phyloP scores from a whole-genome alignment of 257 asterid species.

The Capsicum baccatum region DNA sequence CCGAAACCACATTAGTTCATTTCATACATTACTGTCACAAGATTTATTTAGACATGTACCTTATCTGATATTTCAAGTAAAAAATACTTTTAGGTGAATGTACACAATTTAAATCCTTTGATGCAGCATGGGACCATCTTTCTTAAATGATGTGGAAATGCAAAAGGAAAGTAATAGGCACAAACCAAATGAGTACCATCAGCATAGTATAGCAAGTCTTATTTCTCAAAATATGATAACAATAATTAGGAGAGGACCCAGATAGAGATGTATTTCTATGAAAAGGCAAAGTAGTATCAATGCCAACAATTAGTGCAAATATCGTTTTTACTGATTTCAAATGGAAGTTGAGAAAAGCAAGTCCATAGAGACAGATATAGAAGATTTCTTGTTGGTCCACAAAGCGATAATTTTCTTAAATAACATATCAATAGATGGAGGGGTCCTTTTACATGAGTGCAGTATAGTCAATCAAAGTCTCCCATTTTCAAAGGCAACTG shows the following conservation, averaged over 20 bases:
- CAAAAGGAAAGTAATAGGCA: neutral
- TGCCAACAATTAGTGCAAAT: conserved; percentile 33
- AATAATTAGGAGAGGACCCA: conserved; percentile 44
- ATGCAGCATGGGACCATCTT: conserved; percentile 17
- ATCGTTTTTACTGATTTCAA: conserved; percentile 45
- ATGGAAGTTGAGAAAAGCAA: conserved; percentile 44
- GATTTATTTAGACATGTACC: neutral
- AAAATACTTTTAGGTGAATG: neutral
- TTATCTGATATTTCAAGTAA: neutral
- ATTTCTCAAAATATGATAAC: conserved; percentile 22
- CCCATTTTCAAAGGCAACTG: conserved; percentile 19
- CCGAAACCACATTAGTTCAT: neutral
- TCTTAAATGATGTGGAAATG: conserved; percentile 17
- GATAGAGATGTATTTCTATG: conserved; percentile 35
- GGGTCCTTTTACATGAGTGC: conserved; percentile 21
- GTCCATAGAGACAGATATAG: conserved; percentile 26
- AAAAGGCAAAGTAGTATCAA: conserved; percentile 44
- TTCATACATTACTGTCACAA: neutral
- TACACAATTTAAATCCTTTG: conserved; percentile 7
- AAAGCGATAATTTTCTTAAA: neutral
- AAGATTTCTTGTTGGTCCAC: conserved; percentile 32
- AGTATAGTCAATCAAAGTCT: conserved; percentile 11
- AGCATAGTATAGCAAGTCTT: conserved; percentile 35
- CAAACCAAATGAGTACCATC: conserved; percentile 12
- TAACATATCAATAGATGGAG: neutral